These are phyloP conservation scores for Fusarium tjaetaba DNA, from an alignment of 2,329 filamentous ascomycete genomes.

Conservation along the genomic window DNA sequence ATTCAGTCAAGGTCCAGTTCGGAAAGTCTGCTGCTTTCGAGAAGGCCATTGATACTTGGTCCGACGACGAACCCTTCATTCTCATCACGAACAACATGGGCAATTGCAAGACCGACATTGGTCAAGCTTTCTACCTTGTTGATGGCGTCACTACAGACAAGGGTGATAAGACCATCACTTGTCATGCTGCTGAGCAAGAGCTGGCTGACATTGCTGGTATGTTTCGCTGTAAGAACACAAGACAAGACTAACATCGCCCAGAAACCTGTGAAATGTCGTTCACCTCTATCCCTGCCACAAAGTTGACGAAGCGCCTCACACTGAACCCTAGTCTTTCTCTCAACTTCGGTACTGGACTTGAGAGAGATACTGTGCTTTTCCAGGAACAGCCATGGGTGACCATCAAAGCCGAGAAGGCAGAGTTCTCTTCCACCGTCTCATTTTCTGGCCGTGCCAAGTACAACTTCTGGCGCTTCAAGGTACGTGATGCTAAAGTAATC, in stretches of 20 bases:
- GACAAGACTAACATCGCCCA: not conserved
- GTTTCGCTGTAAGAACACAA: fast-evolving
- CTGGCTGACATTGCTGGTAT: constrained; percentile 4
- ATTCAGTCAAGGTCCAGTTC: not conserved
- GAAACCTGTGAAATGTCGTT: constrained; percentile 22
- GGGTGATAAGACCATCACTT: not conserved
- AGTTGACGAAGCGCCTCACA: not conserved
- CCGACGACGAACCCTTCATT: not conserved
- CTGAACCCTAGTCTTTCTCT: constrained; percentile 3
- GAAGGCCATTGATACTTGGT: not conserved
- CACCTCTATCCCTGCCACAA: constrained; percentile 5
- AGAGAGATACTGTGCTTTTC: not conserved
- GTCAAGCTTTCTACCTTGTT: constrained; percentile 11
- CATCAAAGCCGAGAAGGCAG: constrained; percentile 11
- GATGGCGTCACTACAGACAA: not conserved
- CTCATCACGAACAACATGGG: constrained; percentile 11
- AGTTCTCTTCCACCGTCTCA: constrained; percentile 10
- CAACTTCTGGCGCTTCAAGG: constrained; percentile 19
- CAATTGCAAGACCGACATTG: not conserved
- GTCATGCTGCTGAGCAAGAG: not conserved
- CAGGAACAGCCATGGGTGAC: constrained; percentile 13
- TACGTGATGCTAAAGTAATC: fast-evolving
- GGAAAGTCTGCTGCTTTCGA: not conserved
- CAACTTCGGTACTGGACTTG: not conserved
- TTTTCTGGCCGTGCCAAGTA: constrained; percentile 11